Percentiles rank a stretch among this genome's conserved stretches.
Evolutionary conservation across 352 stramenopile species (phyloP).

Genomic region (Globisporangium mamillatum): DNA sequence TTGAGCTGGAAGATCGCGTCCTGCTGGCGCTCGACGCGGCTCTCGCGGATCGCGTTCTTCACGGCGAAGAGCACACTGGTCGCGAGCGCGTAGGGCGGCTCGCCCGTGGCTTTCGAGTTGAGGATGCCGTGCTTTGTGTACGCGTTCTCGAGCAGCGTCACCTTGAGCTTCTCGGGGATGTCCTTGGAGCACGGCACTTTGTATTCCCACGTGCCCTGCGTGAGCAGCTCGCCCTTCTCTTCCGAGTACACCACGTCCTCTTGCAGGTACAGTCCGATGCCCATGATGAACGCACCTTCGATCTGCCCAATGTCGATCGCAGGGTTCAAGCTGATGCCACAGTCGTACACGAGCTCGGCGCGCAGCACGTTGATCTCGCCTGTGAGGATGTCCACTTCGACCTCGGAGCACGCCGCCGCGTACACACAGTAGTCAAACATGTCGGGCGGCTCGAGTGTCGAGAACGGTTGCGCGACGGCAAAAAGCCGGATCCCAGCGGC

Average conservation of each 20-base stretch:
- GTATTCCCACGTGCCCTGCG: constrained; percentile 93
- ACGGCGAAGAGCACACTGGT: constrained; percentile 94
- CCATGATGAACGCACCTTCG: constrained; percentile 96
- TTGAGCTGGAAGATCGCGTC: constrained; percentile 38
- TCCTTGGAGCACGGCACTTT: constrained; percentile 98
- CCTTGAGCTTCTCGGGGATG: constrained; percentile 93
- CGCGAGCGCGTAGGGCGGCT: constrained; percentile 95
- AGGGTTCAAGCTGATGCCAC: constrained; percentile 95
- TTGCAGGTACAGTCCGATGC: constrained; percentile 92
- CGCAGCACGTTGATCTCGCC: constrained; percentile 88
- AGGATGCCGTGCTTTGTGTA: constrained; percentile 95
- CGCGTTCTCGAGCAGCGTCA: constrained; percentile 92
- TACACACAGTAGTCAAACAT: constrained; percentile 97
- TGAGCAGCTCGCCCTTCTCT: constrained; percentile 90
- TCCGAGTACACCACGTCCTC: constrained; percentile 94
- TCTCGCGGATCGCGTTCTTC: constrained; percentile 91
- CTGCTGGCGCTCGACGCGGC: constrained; percentile 64
- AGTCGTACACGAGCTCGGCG: constrained; percentile 88
- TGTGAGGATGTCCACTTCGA: constrained; percentile 96
- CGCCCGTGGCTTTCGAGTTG: constrained; percentile 94
- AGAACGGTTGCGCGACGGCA: constrained; percentile 85
- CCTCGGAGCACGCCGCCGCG: constrained; percentile 88
- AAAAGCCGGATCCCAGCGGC: constrained; percentile 93
- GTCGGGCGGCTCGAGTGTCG: constrained; percentile 86
- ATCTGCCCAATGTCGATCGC: constrained; percentile 98